Base-by-base conservation (phyloP, 345 rosid genomes). In the Mangifera indica region DNA sequence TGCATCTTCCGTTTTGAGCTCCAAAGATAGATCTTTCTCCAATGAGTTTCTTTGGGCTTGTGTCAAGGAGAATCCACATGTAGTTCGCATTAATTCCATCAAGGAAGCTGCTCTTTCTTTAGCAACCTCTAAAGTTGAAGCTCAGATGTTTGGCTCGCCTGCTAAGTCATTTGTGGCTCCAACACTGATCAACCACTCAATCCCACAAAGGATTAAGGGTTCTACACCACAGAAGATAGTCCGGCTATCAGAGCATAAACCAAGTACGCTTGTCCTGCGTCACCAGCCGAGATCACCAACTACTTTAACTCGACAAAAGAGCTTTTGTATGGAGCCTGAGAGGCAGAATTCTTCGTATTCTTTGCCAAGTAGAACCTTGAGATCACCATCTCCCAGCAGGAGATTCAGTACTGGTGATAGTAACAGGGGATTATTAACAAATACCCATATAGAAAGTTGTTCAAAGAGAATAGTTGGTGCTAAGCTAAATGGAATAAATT, bases 41-140 rank as follows among this genome's bases (percentile, higher is more conserved):
- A 90, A 90, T 21, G 96, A 91, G 77, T 91, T 88, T 72, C 79
- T 93, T 78, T 83, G 86, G 80, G 83, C 97, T 5, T 91, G 97
- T 72, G 73, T 84, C 24, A 86, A 85, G 82, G 96, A 90, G 66
- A 90, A 93, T 67, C 91, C 94, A 5, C 97, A 91, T 49, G 70
- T 88, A 21, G 70, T 80, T 69, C 85, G 82, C 21, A 82, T 88
- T 74, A 83, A 79, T 74, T 91, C 92, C 0, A 82, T 88, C 74
- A 87, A 86, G 74, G 85, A 84, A 75, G 63, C 78, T 59, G 73
- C 89, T 52, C 81, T 79, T 29, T 65, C 73, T 7, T 61, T 80
- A 12, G 63, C 70, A 67, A 61, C 66, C 2, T 26, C 75, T 0
- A 79, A 72, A 64, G 67, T 73, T 24, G 71, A 61, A 26, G 26